phyloP scores from a whole-genome alignment of 2,329 filamentous ascomycete species.

The Pyrenophora tritici-repentis region DNA sequence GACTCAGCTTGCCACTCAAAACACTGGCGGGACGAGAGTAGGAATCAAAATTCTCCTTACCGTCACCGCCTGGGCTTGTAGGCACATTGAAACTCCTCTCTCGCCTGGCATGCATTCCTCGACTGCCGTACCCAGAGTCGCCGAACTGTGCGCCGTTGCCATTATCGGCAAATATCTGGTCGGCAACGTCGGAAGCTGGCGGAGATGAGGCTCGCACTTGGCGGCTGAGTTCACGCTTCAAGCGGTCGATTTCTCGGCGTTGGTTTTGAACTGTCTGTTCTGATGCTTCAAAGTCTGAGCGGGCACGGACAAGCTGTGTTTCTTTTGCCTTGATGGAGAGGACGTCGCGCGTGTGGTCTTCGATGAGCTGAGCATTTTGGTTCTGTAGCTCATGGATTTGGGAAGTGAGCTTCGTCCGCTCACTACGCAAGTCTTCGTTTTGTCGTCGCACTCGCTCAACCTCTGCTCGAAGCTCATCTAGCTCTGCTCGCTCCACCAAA shows the following conservation, averaged over 20 bases:
- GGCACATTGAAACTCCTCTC: conserved; percentile 37
- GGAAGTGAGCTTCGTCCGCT: conserved; percentile 78
- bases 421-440: conserved; percentile 79
- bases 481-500: conserved; percentile 84
- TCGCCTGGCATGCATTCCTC: conserved; percentile 48
- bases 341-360: conserved; percentile 94
- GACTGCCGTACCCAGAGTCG: conserved; percentile 41
- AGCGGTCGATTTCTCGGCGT: conserved; percentile 83
- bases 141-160: conserved; percentile 45
- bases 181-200: conserved; percentile 54
- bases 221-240: conserved; percentile 80
- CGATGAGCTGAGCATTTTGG: conserved; percentile 93
- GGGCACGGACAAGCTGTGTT: conserved; percentile 89
- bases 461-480: conserved; percentile 83
- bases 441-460: conserved; percentile 78
- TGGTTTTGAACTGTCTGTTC: conserved; percentile 85
- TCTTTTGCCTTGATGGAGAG: conserved; percentile 98
- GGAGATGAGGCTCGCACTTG: conserved; percentile 60
- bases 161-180: conserved; percentile 61
- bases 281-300: conserved; percentile 86
- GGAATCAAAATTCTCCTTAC: conserved; percentile 56
- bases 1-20: conserved; percentile 48
- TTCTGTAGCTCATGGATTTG: conserved; percentile 95
- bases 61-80: conserved; percentile 46
- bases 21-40: conserved; percentile 41